These are phyloP conservation scores for Linnemannia elongata DNA, from an alignment of 192 early-diverging fungal genomes.

Conservation along the genomic window DNA sequence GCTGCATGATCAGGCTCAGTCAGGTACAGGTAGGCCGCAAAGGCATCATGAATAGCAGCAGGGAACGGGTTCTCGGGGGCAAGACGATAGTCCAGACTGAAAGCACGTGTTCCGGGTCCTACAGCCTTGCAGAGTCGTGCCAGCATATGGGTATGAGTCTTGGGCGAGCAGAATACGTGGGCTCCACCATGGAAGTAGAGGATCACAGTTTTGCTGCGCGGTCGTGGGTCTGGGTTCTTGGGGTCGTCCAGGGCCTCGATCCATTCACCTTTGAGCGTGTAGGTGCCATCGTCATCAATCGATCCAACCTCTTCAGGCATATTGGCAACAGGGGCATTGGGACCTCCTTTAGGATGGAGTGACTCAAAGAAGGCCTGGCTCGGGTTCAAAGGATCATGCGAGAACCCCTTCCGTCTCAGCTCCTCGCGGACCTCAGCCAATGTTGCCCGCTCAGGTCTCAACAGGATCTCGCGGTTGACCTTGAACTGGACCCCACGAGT, in stretches of 20 bases:
- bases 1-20: conserved; percentile 59
- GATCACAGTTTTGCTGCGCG: conserved; percentile 18
- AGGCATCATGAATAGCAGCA: conserved; percentile 82
- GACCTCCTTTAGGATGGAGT: conserved; percentile 8
- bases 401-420: not conserved
- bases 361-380: conserved; percentile 18
- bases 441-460: conserved; percentile 12
- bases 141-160: conserved; percentile 15
- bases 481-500: conserved; percentile 9
- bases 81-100: conserved; percentile 79
- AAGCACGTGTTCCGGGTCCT: conserved; percentile 21
- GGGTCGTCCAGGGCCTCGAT: conserved; percentile 21
- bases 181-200: conserved; percentile 31
- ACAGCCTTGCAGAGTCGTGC: conserved; percentile 7
- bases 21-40: conserved; percentile 79
- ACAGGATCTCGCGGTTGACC: conserved; percentile 14
- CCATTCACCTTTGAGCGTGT: conserved; percentile 24
- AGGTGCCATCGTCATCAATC: conserved; percentile 11
- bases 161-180: conserved; percentile 14
- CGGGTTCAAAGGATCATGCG: conserved; percentile 16
- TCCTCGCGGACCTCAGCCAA: not conserved
- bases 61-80: conserved; percentile 87
- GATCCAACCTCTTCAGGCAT: conserved; percentile 24
- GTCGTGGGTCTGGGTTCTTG: conserved; percentile 25
- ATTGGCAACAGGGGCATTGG: conserved; percentile 12